phyloP scores from a whole-genome alignment of 306 rosid species.

The Cucurbita moschata region DNA sequence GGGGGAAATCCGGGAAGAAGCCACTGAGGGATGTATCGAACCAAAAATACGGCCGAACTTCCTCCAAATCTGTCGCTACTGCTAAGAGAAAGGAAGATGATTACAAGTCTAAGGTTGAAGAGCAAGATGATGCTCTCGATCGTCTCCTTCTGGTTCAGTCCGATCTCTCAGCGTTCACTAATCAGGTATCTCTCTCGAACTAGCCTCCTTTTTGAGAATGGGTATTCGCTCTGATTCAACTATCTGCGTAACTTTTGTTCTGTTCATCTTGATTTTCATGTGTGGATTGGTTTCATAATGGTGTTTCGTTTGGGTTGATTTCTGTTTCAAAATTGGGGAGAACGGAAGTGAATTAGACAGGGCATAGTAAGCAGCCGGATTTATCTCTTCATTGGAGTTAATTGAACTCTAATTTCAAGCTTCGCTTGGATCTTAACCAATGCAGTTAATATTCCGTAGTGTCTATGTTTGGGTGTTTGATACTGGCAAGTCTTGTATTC shows the following conservation, averaged over 20 bases:
- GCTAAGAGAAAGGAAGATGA: slow-evolving; percentile 13
- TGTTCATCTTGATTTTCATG: not conserved
- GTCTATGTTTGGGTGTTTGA: not conserved
- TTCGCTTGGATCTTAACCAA: not conserved
- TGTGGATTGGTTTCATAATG: not conserved
- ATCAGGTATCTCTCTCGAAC: slow-evolving; percentile 28
- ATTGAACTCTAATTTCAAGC: not conserved
- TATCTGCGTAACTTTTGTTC: not conserved
- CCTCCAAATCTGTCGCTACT: slow-evolving; percentile 7
- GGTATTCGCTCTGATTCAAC: not conserved
- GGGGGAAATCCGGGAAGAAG: slow-evolving; percentile 25
- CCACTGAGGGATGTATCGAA: slow-evolving; percentile 29
- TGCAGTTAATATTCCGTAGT: not conserved
- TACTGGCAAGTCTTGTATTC: not conserved
- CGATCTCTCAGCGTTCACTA: slow-evolving; percentile 40
- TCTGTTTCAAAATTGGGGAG: not conserved
- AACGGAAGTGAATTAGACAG: not conserved
- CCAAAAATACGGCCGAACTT: slow-evolving; percentile 13
- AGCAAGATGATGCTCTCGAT: slow-evolving; percentile 20
- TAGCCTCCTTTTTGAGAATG: not conserved
- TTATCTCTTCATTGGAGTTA: not conserved
- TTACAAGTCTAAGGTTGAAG: not conserved
- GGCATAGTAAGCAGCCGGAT: not conserved
- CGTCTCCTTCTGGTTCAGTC: slow-evolving; percentile 47
- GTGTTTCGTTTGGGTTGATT: not conserved